Base-by-base conservation (phyloP, 164 flowering plant species). In the Magnolia changhungtana region DNA sequence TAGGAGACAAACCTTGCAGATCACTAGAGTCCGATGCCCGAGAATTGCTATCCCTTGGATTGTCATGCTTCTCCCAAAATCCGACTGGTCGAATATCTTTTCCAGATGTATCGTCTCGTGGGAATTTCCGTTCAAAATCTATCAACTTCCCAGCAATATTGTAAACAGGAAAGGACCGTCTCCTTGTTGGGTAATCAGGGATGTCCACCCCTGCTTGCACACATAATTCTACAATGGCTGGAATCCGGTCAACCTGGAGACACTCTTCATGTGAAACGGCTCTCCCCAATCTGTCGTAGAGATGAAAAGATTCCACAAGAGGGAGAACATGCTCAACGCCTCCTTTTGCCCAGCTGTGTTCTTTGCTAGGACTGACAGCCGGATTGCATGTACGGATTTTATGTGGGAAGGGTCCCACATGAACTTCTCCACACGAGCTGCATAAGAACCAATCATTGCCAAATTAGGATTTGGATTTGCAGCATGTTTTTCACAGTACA, bases 401-500 rank as follows among this genome's bases (percentile, higher is more conserved):
- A 78, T 89, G 87, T 31, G 89, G 88, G 49, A 80, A 67, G 64
- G 75, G 65, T 23, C 92, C 89, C 29, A 89, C 83, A 80, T 89
- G 87, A 76, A 87, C 87, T 78, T 89, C 88, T 76, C 84, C 87
- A 75, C 89, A 89, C 52, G 81, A 8, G n/a, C 90, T 87, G 85
- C 82, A 82, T 14, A 37, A 1, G 21, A 67, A 51, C 49, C 64
- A 67, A 16, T 20, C n/a, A 69, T 69, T 31, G 49, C 29, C 31
- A 66, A 21, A 13, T 66, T 66, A 20, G 16, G 69, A 27, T 24
- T 23, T 27, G 1, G 16, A 66, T 55, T 55, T 55, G 16, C 61
- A 55, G 61, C 61, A 55, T 55, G 61, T 16, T 11, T 55, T 37
- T 5, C 45, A 55, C 16, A 55, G 3, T 11, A 55, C 13, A 55